These are phyloP conservation scores for Rhodocollybia butyracea DNA, from an alignment of 768 basidiomycete species.

Conservation along the genomic window DNA sequence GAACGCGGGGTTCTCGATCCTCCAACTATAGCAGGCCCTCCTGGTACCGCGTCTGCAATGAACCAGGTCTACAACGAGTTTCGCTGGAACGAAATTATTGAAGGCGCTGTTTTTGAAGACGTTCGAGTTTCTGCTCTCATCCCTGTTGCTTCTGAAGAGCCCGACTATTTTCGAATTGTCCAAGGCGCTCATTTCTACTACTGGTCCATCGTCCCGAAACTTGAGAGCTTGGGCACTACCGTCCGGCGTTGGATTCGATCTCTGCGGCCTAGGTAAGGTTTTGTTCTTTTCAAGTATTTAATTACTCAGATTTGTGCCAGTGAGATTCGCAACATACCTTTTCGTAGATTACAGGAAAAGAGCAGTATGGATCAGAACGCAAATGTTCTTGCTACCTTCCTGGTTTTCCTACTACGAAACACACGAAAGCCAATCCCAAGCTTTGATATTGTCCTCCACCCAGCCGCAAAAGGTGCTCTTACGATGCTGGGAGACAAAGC, in stretches of 20 bases:
- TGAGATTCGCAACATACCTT: not conserved
- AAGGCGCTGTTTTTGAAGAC: not conserved
- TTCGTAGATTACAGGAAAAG: not conserved
- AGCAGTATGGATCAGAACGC: not conserved
- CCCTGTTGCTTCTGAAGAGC: not conserved
- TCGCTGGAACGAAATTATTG: not conserved
- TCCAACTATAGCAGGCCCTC: not conserved
- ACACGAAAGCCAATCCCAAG: not conserved
- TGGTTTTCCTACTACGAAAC: not conserved
- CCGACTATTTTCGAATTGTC: not conserved
- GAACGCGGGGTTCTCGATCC: not conserved
- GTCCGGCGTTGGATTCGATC: not conserved
- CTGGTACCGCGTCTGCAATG: not conserved
- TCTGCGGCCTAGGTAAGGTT: not conserved
- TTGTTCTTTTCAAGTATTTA: not conserved
- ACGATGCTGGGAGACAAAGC: not conserved
- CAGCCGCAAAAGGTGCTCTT: not conserved
- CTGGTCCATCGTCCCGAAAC: not conserved
- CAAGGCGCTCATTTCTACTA: not conserved
- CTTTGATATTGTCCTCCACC: not conserved
- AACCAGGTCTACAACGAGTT: not conserved
- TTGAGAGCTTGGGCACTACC: not conserved
- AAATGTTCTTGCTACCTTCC: not conserved
- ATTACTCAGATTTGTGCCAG: too few species aligned
- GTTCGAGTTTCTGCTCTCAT: not conserved